These are phyloP conservation scores for Eimeria falciformis DNA, from an alignment of 169 alveolate genomes.

Conservation along the genomic window DNA sequence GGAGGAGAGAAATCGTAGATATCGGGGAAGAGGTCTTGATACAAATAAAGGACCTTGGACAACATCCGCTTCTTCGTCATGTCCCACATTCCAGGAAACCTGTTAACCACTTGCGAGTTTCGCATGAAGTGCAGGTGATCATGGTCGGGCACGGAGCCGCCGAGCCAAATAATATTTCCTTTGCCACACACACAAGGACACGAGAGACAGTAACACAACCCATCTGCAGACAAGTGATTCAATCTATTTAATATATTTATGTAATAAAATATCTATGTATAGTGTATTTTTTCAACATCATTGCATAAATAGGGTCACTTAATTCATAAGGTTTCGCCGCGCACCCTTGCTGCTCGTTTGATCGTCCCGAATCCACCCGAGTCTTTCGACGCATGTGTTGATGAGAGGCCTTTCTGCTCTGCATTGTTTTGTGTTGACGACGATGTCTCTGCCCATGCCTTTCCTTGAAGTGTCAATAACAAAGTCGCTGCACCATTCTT, in stretches of 20 bases:
- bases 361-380: slow-evolving; percentile 76
- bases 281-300: too few relatives aligned
- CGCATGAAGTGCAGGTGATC: slow-evolving; percentile 69
- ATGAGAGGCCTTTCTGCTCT: slow-evolving; percentile 76
- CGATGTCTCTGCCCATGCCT: slow-evolving; percentile 17
- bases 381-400: slow-evolving; percentile 73
- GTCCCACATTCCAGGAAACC: slow-evolving; percentile 79
- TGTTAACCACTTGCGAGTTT: slow-evolving; percentile 52
- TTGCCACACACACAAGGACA: background rate
- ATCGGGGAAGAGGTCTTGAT: slow-evolving; percentile 73
- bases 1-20: slow-evolving; percentile 71
- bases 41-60: slow-evolving; percentile 35
- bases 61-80: slow-evolving; percentile 75
- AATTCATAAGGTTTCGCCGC: too few relatives aligned
- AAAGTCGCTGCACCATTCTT: background rate
- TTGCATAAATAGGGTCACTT: too few relatives aligned
- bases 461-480: background rate
- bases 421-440: slow-evolving; percentile 75
- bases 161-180: slow-evolving; percentile 78
- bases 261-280: too few relatives aligned
- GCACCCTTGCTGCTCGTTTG: slow-evolving; percentile 54
- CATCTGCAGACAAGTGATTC: background rate
- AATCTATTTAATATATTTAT: too few relatives aligned
- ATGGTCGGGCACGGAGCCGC: slow-evolving; percentile 77
- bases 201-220: background rate